Base-by-base conservation (phyloP, 257 asterid species). In the Lycium ferocissimum region DNA sequence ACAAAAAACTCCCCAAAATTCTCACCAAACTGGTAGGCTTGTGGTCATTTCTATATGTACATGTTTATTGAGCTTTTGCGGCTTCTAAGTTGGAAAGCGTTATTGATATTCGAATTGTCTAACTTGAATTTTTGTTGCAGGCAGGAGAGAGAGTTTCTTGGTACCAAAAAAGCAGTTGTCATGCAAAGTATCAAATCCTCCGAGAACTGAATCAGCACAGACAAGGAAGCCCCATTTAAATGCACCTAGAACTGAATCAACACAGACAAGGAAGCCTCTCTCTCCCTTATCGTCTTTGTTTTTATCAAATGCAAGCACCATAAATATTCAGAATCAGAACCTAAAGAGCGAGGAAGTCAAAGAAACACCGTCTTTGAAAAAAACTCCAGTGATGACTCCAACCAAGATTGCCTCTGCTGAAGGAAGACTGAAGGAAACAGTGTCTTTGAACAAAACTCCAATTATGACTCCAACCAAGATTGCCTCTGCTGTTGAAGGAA, bases 261-360 rank as follows among this genome's bases (percentile, higher is more conserved):
- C 89, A 85, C 67, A 83, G 56, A 83, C 80, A 63, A 83, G 85
- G 85, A 83, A 67, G 38, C 80, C 85, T 17, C 93, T 95, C 82
- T 96, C 97, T 49, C 98, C 98, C 61, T 17, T 96, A 63, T 92
- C 89, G 10, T 63, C 91, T 9, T 78, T 89, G 57, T 82, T 88
- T 22, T 83, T 98, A 59, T 89, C 91, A 88, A 91, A 89, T 47
- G 88, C 87, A 49, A 84, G 88, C 87, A 87, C 93, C 33, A 78
- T 53, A 80, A 89, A 88, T 85, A 82, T 86, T 37, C 90, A 87
- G 85, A 92, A 86, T 51, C 87, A 85, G 79, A 90, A 82, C 22
- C 40, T 53, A 49, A 86, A 59, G 47, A 88, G 37, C 57, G 86
- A 33, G 20, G 94, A 82, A 76, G 71, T 49, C 83, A 78, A 61